Percentiles rank a stretch among this genome's conserved stretches.
Conservation (phyloP, 2,329 filamentous ascomycete species). For the Anisogramma anomala region DNA sequence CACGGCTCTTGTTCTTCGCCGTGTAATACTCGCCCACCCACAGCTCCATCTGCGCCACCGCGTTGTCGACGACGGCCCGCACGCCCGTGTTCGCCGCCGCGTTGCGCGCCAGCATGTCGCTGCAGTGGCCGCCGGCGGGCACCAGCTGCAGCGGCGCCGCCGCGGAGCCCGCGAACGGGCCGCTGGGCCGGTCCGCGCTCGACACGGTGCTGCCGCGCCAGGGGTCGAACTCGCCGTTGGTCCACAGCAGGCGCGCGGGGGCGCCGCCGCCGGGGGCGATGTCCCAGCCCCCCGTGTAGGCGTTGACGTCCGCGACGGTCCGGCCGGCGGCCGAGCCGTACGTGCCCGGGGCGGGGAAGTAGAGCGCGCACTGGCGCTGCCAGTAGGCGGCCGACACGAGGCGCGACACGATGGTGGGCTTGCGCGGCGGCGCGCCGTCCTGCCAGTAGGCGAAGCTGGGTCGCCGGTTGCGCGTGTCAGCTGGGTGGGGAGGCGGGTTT, state of each 20-base stretch:
- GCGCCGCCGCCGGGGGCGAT: slow-evolving; percentile 26
- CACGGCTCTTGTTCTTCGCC: slow-evolving; percentile 17
- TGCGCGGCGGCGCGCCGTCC: slow-evolving; percentile 32
- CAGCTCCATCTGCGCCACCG: slow-evolving; percentile 37
- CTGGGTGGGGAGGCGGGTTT: too few species aligned
- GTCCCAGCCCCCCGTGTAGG: slow-evolving; percentile 30
- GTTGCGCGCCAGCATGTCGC: slow-evolving; percentile 32
- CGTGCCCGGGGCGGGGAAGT: slow-evolving; percentile 30
- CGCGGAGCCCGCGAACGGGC: slow-evolving; percentile 24
- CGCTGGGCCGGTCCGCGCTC: slow-evolving; percentile 27
- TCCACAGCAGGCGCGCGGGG: slow-evolving; percentile 28
- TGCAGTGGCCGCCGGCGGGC: slow-evolving; percentile 28
- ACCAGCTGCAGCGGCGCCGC: slow-evolving; percentile 25
- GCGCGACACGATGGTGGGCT: slow-evolving; percentile 30
- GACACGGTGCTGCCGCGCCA: slow-evolving; percentile 30
- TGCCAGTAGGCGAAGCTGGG: slow-evolving; percentile 29
- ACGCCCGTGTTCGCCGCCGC: slow-evolving; percentile 38
- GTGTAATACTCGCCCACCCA: slow-evolving; percentile 43
- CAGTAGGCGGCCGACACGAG: slow-evolving; percentile 27
- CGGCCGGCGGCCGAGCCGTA: slow-evolving; percentile 25
- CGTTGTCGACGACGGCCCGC: slow-evolving; percentile 36
- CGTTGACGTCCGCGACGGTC: slow-evolving; percentile 24
- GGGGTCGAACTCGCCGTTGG: slow-evolving; percentile 30
- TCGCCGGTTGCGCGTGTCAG: too few species aligned
- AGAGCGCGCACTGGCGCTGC: slow-evolving; percentile 32